phyloP scores from a whole-genome alignment of 495 filamentous ascomycete species.

The Talaromyces borbonicus region DNA sequence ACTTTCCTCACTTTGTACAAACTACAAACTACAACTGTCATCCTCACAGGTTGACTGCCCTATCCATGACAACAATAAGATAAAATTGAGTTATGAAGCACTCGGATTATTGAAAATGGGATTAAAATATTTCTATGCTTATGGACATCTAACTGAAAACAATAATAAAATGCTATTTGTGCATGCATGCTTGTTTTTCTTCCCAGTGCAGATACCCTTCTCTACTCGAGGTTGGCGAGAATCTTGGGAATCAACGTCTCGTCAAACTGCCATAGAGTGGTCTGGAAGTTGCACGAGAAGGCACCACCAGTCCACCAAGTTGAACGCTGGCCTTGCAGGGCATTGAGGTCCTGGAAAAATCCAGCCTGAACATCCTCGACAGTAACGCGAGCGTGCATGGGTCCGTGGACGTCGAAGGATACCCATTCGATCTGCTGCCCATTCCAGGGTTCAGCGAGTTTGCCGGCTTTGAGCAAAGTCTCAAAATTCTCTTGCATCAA shows the following conservation, averaged over 20 bases:
- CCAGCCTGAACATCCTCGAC: constrained; percentile 21
- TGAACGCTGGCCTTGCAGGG: constrained; percentile 26
- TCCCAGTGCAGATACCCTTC: too few relatives aligned
- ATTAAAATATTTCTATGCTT: too few relatives aligned
- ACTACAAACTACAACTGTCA: too few relatives aligned
- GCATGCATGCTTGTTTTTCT: too few relatives aligned
- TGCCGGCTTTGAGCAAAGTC: constrained; percentile 20
- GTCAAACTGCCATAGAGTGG: constrained; percentile 30
- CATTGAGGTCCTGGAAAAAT: constrained; percentile 26
- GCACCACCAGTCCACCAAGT: constrained; percentile 36
- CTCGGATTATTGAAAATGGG: too few relatives aligned
- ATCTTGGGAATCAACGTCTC: constrained; percentile 18
- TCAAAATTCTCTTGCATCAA: constrained; percentile 19
- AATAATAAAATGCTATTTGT: too few relatives aligned
- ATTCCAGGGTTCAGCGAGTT: constrained; percentile 10
- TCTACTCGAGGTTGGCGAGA: constrained; percentile 9
- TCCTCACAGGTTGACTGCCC: too few relatives aligned
- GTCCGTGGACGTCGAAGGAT: constrained; percentile 26
- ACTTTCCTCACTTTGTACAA: too few relatives aligned
- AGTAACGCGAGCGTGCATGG: constrained; percentile 25
- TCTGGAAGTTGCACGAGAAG: constrained; percentile 29
- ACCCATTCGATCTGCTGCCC: constrained; percentile 19
- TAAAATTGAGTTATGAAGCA: too few relatives aligned
- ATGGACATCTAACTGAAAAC: too few relatives aligned
- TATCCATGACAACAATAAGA: too few relatives aligned